Conservation (phyloP, 2,329 filamentous ascomycete species). For the Fusarium virguliforme region DNA sequence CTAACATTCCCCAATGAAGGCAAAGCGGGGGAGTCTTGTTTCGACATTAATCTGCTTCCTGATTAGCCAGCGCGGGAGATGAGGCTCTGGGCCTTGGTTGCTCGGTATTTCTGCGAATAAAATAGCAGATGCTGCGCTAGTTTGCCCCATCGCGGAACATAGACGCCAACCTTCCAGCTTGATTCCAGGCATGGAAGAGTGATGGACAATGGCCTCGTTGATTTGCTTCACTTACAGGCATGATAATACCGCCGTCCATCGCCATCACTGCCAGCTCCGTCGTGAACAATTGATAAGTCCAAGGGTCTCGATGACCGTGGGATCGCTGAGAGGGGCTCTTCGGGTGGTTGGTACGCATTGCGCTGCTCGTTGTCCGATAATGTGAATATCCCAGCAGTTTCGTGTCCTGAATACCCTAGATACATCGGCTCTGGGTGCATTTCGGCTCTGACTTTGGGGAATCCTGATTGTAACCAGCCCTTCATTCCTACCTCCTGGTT, state of each 20-base stretch:
- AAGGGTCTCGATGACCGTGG: too few relatives aligned
- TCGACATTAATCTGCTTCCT: conserved; percentile 43
- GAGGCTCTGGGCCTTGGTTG: conserved; percentile 39
- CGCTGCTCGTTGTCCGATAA: neutral
- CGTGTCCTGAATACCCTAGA: neutral
- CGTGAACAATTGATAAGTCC: neutral
- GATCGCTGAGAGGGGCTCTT: neutral
- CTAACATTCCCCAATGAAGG: conserved; percentile 50
- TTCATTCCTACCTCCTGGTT: conserved; percentile 25
- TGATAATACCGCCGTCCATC: neutral
- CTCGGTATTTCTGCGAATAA: conserved; percentile 33
- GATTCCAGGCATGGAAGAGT: conserved; percentile 2
- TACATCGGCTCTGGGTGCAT: conserved; percentile 2
- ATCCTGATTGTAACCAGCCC: conserved; percentile 19
- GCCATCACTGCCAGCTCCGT: neutral
- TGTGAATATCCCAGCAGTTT: neutral
- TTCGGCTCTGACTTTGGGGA: neutral
- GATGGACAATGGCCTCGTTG: neutral
- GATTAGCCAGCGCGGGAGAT: conserved; percentile 44
- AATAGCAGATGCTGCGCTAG: conserved; percentile 14
- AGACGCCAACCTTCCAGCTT: conserved; percentile 3
- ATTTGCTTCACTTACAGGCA: neutral
- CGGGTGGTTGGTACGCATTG: neutral
- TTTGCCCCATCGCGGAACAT: conserved; percentile 39
- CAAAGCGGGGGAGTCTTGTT: conserved; percentile 38